Base-by-base conservation (phyloP, 768 basidiomycete genomes). In the Tulasnella sp. region DNA sequence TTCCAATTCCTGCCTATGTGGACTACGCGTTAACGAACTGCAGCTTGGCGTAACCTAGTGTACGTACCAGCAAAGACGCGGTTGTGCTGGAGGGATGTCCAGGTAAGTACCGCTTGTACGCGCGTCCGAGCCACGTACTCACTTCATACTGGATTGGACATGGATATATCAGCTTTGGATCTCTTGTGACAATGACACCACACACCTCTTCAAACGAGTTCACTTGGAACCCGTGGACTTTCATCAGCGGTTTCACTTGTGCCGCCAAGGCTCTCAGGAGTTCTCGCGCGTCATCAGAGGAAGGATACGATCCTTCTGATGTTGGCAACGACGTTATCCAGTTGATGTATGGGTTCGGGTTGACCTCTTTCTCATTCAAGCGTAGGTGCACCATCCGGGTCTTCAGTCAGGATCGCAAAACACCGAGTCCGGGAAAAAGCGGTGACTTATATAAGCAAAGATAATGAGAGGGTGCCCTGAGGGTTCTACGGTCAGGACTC, bases 211-310 rank as follows among this genome's bases (percentile, higher is more conserved):
- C 87, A 14, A 90, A 71, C 60, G 81, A 84, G 63, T 88, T 90
- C 27, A 90, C 77, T 1, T 65, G 68, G 62, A 90, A 49, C 11
- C 61, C 56, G 31, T 61, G 39, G 25, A 45, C 58, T 31, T 59
- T 87, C 88, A 91, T 91, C 19, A 89, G 65, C 2, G 87, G 87
- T 60, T 78, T 76, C 27, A 90, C 84, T 68, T 90, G 87, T 2
- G 87, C 88, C 0, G 86, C 87, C 42, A 91, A 71, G 2, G 86
- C 84, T 5, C 84, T 77, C 54, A 91, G 71, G 29, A 86, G 74
- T 65, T 88, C 82, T 41, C 75, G 74, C 9, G 85, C 82, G 48
- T 80, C 78, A 57, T 84, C 82, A 60, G 78, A 45, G 14, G 62
- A 27, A 21, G 57, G 55, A 25, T 27, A 29, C n/a, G 32, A 57